A percentile compares a stretch with the other conserved stretches of the same genome.
Conservation (phyloP, 1,139 yeast species). For the Yamadazyma sp. region DNA sequence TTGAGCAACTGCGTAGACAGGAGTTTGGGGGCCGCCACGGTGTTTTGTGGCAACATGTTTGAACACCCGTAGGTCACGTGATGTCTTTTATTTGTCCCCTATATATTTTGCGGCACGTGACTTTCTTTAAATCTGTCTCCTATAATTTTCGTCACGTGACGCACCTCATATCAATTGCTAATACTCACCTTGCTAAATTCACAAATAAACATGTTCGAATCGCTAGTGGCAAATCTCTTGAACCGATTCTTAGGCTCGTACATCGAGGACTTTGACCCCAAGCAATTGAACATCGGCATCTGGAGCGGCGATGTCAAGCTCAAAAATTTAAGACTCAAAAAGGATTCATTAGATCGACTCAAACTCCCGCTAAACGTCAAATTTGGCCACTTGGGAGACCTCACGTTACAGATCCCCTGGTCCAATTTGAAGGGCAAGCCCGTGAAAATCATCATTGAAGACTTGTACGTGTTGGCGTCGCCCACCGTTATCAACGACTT, state of each 20-base stretch:
- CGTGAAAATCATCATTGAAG: slow-evolving; percentile 85
- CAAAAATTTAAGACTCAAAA: slow-evolving; percentile 70
- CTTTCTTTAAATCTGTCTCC: no score
- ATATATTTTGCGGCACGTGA: neutral
- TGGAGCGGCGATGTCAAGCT: slow-evolving; percentile 98
- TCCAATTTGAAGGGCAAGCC: slow-evolving; percentile 91
- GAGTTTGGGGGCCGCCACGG: slow-evolving; percentile 13
- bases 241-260: slow-evolving; percentile 64
- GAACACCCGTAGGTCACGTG: slow-evolving; percentile 7
- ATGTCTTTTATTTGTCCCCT: no score
- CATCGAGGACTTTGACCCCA: slow-evolving; percentile 93
- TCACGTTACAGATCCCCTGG: slow-evolving; percentile 95
- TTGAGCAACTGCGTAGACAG: slow-evolving; percentile 15
- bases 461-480: slow-evolving; percentile 77
- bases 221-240: slow-evolving; percentile 54
- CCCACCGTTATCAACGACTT: slow-evolving; percentile 59
- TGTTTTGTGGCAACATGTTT: slow-evolving; percentile 16
- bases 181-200: no score
- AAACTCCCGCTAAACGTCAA: slow-evolving; percentile 86
- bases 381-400: slow-evolving; percentile 87
- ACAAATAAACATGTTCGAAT: slow-evolving; percentile 46
- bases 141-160: neutral
- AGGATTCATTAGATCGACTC: slow-evolving; percentile 81
- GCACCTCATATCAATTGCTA: neutral
- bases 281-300: slow-evolving; percentile 90